These are phyloP conservation scores for Terfezia claveryi DNA, from an alignment of 495 filamentous ascomycete genomes.

Conservation along the genomic window DNA sequence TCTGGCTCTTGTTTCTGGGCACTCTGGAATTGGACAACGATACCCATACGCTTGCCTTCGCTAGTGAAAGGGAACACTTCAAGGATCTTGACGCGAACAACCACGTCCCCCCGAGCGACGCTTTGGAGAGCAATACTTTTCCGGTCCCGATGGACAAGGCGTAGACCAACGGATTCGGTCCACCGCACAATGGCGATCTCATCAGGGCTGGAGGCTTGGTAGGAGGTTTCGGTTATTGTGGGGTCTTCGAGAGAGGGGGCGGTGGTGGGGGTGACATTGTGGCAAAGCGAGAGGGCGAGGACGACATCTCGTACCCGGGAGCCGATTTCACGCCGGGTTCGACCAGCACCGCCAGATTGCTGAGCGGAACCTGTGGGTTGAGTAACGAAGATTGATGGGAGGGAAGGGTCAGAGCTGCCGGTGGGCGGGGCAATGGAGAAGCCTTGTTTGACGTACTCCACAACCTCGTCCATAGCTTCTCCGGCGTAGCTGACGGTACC, in stretches of 20 bases:
- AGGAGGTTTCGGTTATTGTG: conserved; percentile 42
- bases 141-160: conserved; percentile 65
- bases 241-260: conserved; percentile 54
- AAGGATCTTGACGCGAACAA: conserved; percentile 72
- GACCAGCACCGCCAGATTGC: conserved; percentile 38
- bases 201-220: conserved; percentile 92
- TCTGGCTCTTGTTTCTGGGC: conserved; percentile 11
- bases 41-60: conserved; percentile 96
- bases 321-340: conserved; percentile 80
- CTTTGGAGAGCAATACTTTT: conserved; percentile 62
- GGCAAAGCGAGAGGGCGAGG: conserved; percentile 76
- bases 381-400: conserved; percentile 34
- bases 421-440: conserved; percentile 33
- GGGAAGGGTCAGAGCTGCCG: conserved; percentile 9
- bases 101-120: conserved; percentile 47
- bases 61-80: conserved; percentile 97
- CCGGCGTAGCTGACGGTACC: conserved; percentile 95
- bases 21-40: conserved; percentile 55
- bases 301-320: conserved; percentile 78
- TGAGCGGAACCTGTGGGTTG: conserved; percentile 43
- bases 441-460: conserved; percentile 60
- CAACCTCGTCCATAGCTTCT: conserved; percentile 95
- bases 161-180: conserved; percentile 80
- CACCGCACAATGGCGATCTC: conserved; percentile 96
- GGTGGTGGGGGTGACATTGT: conserved; percentile 87